phyloP scores from a whole-genome alignment of 768 basidiomycete genomes.

The Lyophyllum atratum region DNA sequence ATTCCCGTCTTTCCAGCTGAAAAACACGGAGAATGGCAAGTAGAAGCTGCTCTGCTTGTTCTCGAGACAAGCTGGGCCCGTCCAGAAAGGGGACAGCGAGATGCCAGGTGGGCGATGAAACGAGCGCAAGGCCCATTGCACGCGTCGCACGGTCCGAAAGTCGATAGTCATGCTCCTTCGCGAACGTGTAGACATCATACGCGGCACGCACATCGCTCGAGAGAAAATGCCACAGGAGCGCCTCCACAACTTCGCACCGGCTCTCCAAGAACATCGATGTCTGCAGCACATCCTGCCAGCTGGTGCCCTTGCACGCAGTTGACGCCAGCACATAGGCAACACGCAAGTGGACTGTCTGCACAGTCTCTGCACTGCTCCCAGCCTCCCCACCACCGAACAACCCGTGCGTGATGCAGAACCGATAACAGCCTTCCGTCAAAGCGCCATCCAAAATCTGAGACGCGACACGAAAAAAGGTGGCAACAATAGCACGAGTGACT shows the following conservation, averaged over 20 bases:
- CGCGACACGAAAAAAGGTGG: slow-evolving; percentile 49
- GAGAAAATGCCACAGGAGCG: slow-evolving; percentile 21
- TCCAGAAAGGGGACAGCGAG: slow-evolving; percentile 36
- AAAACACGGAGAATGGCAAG: slow-evolving; percentile 38
- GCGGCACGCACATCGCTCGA: slow-evolving; percentile 30
- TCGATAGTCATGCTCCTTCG: slow-evolving; percentile 19
- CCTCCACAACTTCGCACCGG: slow-evolving; percentile 28
- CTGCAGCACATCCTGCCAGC: slow-evolving; percentile 31
- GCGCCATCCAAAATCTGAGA: slow-evolving; percentile 35
- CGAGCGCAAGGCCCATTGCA: slow-evolving; percentile 34
- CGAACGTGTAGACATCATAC: slow-evolving; percentile 34
- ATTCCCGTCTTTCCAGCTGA: slow-evolving; percentile 31
- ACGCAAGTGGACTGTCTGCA: slow-evolving; percentile 32
- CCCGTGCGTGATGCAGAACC: slow-evolving; percentile 27
- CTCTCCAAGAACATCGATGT: slow-evolving; percentile 22
- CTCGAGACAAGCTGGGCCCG: slow-evolving; percentile 27
- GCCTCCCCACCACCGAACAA: slow-evolving; percentile 27
- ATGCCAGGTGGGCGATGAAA: slow-evolving; percentile 26
- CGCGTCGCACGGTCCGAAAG: slow-evolving; percentile 25
- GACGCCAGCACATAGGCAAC: slow-evolving; percentile 35
- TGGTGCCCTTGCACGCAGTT: slow-evolving; percentile 25
- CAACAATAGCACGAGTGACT: slow-evolving; percentile 39
- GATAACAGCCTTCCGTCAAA: slow-evolving; percentile 37
- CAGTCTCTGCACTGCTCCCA: slow-evolving; percentile 3
- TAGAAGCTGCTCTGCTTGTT: slow-evolving; percentile 38